Evolutionary conservation across 2,329 filamentous ascomycete species (phyloP), one percentile per base, ranked within the genome.

Genomic region (Botryotinia narcissicola): DNA sequence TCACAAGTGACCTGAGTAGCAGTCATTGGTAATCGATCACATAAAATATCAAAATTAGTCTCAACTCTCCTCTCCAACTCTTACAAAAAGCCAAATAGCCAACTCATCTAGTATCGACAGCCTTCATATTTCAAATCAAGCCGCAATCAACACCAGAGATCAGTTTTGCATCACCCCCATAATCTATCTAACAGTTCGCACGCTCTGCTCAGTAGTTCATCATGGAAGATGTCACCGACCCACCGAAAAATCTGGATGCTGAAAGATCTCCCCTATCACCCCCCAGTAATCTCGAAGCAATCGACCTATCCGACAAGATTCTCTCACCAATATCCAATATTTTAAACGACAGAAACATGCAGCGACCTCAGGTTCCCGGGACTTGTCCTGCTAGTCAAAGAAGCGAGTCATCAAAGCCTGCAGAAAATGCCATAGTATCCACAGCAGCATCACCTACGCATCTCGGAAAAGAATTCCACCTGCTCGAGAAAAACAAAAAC

Each of bases 401-500:
- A 48, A 29, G 32, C 44, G 20, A 66, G 20, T 12, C 22, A 12
- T 66, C 29, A 20, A 22, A n/a, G 1, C 3, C 14, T 4, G 1
- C 44, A n/a, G 29, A n/a, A 10, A 48, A 37, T 1, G 3, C 3
- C 14, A 8, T 14, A 14, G 22, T 1, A 37, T 8, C 44, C 35
- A 3, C 14, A 14, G 29, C 3, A 22, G 29, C 20, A 12, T 48
- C 14, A 8, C 4, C 29, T 9, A 6, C 22, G 5, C 29, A 9
- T 48, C 12, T n/a, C 63, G 1, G 18, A 48, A 32, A 22, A 10
- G 12, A 37, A 16, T 7, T 0, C 25, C 22, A 35, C 25, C 14
- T 2, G 0, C 14, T 16, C 22, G 2, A 7, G 6, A 1, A 66
- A 1, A 37, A 3, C n/a, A 57, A 57, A 29, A 32, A 32, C 1